phyloP scores from a whole-genome alignment of 306 rosid species.

The Alnus glutinosa region DNA sequence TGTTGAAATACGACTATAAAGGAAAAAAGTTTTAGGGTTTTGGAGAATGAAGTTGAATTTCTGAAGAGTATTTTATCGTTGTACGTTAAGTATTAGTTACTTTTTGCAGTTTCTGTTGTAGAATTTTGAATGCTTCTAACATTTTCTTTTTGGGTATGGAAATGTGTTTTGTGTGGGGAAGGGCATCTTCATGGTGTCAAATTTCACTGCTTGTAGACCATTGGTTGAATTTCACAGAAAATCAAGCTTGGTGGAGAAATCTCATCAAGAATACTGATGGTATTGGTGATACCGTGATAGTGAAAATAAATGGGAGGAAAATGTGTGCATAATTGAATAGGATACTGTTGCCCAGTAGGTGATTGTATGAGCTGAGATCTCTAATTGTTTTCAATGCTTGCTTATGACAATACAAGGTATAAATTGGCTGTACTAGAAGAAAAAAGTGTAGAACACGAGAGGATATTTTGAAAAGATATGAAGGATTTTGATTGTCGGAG shows the following conservation, averaged over 20 bases:
- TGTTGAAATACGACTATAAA: not conserved
- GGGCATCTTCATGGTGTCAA: conserved; percentile 1
- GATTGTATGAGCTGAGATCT: conserved; percentile 1
- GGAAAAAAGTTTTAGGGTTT: not conserved
- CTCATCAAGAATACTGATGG: not conserved
- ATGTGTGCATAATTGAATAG: not conserved
- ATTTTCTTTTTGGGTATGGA: not conserved
- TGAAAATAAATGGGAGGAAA: not conserved
- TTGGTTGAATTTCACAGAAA: not conserved
- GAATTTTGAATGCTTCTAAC: not conserved
- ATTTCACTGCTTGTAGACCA: not conserved
- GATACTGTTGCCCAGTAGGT: not conserved
- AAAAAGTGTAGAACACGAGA: not conserved
- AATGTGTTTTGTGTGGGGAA: not conserved
- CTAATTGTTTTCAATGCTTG: not conserved
- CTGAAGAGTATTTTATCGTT: not conserved
- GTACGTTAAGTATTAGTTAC: not conserved
- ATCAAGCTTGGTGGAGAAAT: not conserved
- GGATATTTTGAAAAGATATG: not conserved
- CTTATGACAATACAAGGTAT: not conserved
- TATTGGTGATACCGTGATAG: too few species aligned
- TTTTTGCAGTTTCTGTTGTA: not conserved
- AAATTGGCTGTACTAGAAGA: not conserved
- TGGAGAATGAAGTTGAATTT: not conserved
- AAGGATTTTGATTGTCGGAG: not conserved